A percentile compares a stretch with the other conserved stretches of the same genome.
Evolutionary conservation across 257 asterid species (phyloP).

Genomic region (Primulina huaijiensis): DNA sequence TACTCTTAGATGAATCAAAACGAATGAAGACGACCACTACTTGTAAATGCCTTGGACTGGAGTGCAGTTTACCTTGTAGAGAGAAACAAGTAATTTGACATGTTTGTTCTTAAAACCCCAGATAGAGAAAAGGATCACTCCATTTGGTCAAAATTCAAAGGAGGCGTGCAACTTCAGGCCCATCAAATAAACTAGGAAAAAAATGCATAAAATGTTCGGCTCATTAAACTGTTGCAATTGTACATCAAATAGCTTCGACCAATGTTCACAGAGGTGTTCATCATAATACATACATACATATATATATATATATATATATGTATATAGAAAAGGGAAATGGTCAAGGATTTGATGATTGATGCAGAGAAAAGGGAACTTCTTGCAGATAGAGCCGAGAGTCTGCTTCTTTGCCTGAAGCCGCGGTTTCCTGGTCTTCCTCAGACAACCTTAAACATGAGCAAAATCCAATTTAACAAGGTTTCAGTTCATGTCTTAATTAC

Average conservation of each 20-base stretch:
- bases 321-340: too few relatives aligned
- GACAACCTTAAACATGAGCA: slow-evolving; percentile 70
- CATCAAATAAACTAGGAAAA: background rate
- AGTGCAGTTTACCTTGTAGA: background rate
- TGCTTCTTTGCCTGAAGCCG: slow-evolving; percentile 59
- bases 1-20: too few relatives aligned
- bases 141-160: too few relatives aligned
- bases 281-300: too few relatives aligned
- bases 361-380: slow-evolving; percentile 54
- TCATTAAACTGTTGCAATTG: background rate
- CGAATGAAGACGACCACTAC: too few relatives aligned
- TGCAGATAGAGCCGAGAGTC: slow-evolving; percentile 68
- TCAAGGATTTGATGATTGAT: slow-evolving; percentile 67
- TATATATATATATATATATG: too few relatives aligned
- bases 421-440: slow-evolving; percentile 83
- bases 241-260: too few relatives aligned
- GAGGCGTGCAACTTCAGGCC: background rate
- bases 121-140: background rate
- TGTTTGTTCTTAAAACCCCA: background rate
- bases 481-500: background rate
- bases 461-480: slow-evolving; percentile 80
- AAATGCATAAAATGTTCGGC: background rate
- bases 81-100: background rate
- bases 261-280: too few relatives aligned
- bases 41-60: too few relatives aligned